phyloP scores from a whole-genome alignment of 1,284 basidiomycete genomes.

The Cutaneotrichosporon sp. region DNA sequence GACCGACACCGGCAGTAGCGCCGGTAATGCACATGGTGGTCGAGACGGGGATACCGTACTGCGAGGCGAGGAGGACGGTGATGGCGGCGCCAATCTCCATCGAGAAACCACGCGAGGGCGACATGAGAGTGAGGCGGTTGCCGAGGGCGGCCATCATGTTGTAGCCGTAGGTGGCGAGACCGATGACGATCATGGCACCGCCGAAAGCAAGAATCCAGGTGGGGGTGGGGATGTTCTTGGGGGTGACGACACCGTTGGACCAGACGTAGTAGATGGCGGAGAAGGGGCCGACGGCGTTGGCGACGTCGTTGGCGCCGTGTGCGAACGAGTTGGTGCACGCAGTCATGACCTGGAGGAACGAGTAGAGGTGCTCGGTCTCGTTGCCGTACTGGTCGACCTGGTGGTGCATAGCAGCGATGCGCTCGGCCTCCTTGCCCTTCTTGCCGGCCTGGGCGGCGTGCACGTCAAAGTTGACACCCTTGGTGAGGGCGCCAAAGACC shows the following conservation, averaged over 20 bases:
- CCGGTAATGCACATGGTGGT: conserved; percentile 53
- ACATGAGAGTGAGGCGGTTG: conserved; percentile 56
- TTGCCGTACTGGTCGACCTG: conserved; percentile 56
- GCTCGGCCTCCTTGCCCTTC: conserved; percentile 31
- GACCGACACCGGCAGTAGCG: conserved; percentile 47
- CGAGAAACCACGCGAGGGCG: conserved; percentile 57
- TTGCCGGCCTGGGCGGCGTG: conserved; percentile 49
- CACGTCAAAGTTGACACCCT: conserved; percentile 50
- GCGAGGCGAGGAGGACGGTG: conserved; percentile 57
- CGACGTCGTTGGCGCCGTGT: conserved; percentile 55
- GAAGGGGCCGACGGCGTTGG: conserved; percentile 52
- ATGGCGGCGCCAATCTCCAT: conserved; percentile 58
- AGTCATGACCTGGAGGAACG: conserved; percentile 59
- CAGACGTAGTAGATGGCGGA: conserved; percentile 55
- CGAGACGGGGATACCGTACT: conserved; percentile 51
- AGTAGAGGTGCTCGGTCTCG: conserved; percentile 57
- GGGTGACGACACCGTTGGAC: conserved; percentile 42
- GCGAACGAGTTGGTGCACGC: conserved; percentile 59
- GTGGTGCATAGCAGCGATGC: conserved; percentile 53
- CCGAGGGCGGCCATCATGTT: conserved; percentile 55
- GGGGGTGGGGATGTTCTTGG: conserved; percentile 49
- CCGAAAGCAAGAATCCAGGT: conserved; percentile 57
- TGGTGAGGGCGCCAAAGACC: conserved; percentile 34
- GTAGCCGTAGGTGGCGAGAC: conserved; percentile 56
- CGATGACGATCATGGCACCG: conserved; percentile 54